Percentiles rank a stretch among this genome's conserved stretches.
These are phyloP conservation scores for Penicillium cosmopolitanum DNA, from an alignment of 495 filamentous ascomycete genomes.

Conservation along the genomic window DNA sequence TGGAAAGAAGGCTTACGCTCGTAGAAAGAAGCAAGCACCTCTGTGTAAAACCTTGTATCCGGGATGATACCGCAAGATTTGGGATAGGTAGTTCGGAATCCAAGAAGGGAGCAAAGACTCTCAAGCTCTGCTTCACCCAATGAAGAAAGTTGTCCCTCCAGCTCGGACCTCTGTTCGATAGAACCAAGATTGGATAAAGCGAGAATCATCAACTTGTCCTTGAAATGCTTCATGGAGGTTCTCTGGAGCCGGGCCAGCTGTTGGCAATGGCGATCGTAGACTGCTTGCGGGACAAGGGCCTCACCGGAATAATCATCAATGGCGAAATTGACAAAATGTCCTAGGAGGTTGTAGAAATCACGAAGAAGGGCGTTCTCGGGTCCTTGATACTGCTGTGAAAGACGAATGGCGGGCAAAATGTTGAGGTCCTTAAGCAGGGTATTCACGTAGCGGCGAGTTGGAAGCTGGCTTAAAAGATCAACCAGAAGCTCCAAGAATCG, in stretches of 20 bases:
- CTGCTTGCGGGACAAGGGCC: conserved; percentile 69
- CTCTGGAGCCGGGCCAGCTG: conserved; percentile 80
- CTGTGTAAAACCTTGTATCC: conserved; percentile 70
- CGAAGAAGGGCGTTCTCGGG: conserved; percentile 77
- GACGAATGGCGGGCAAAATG: conserved; percentile 75
- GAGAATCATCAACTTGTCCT: conserved; percentile 85
- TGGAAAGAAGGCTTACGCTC: conserved; percentile 84
- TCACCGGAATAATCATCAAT: conserved; percentile 89
- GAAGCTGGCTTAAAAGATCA: conserved; percentile 90
- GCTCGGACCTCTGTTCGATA: conserved; percentile 76
- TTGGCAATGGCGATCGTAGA: conserved; percentile 78
- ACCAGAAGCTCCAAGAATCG: conserved; percentile 88
- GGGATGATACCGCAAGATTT: conserved; percentile 62
- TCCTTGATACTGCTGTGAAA: conserved; percentile 77
- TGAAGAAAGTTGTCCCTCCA: conserved; percentile 73
- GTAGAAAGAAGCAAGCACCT: conserved; percentile 75
- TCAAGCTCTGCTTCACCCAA: conserved; percentile 75
- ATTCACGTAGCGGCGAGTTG: conserved; percentile 93
- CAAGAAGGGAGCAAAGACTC: conserved; percentile 70
- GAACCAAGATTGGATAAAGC: conserved; percentile 91
- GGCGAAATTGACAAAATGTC: conserved; percentile 85
- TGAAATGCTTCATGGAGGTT: conserved; percentile 79
- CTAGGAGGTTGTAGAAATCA: conserved; percentile 76
- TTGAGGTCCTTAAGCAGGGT: conserved; percentile 89
- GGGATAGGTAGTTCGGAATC: conserved; percentile 79